Base-by-base conservation (phyloP, 2,329 filamentous ascomycete species). In the Neopestalotiopsis rosae region DNA sequence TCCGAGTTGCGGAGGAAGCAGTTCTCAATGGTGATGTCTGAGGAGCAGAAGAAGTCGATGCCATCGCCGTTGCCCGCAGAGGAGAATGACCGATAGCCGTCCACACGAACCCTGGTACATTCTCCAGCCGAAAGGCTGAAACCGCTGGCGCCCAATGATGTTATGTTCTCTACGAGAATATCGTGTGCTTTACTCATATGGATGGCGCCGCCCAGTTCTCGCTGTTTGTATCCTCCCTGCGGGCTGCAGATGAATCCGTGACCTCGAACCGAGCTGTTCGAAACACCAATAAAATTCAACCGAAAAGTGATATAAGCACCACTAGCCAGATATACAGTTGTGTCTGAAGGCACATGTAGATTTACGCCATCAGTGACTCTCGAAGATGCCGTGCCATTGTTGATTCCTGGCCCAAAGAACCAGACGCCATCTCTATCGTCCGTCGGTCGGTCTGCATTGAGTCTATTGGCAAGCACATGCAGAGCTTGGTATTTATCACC, bases 21-120 rank as follows among this genome's bases (percentile, higher is more conserved):
- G 32, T 62, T 34, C 32, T 62, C 59, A 2, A 62, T 34, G 30
- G 34, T 1, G 1, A 62, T 10, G 32, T 62, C 59, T 6, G n/a
- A 34, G 0, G 59, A 62, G 59, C 59, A 62, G 59, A 62, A 62
- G 59, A 62, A 62, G 17, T 62, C 59, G 32, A 62, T 34, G 32
- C 59, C 59, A 34, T 62, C 59, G 5, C 59, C 59, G 12, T 62
- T 62, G 0, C 59, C 59, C 3, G n/a, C n/a, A 0, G 59, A 62
- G 14, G 59, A 40, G 20, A 62, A 62, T 12, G 59, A 62, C 1
- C 59, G 59, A 1, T 62, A 42, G 2, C 32, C 32, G 28, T 62
- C 34, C 13, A 62, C 32, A 9, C 34, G 59, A 30, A 62, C 32
- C 13, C 12, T 9, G 1, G 32, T 40, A 9, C 28, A 30, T 20